These are phyloP conservation scores for Orobanche coerulescens DNA, from an alignment of 257 asterid genomes.

Conservation along the genomic window DNA sequence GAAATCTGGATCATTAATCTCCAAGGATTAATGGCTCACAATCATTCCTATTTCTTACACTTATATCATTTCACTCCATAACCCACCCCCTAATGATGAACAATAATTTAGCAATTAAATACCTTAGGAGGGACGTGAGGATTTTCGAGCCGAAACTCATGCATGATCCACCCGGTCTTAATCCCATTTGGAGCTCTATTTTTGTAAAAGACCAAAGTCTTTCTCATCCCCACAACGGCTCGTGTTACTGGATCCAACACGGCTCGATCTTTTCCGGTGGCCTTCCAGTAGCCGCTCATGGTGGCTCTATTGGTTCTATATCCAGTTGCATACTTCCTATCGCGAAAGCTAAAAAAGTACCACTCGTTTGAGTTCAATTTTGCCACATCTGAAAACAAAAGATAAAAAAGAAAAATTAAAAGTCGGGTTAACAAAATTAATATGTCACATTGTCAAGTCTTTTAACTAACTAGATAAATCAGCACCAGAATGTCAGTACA, in stretches of 20 bases:
- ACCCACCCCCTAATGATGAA: no score
- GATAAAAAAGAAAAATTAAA: no score
- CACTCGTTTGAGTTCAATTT: slow-evolving; percentile 77
- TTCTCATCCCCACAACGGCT: slow-evolving; percentile 68
- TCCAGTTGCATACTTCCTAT: slow-evolving; percentile 77
- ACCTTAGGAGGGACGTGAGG: slow-evolving; percentile 86
- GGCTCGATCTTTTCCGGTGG: slow-evolving; percentile 73
- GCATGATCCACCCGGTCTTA: slow-evolving; percentile 91
- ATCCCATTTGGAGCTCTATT: slow-evolving; percentile 84
- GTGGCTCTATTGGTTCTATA: slow-evolving; percentile 73
- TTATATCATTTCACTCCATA: no score
- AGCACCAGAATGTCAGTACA: no score
- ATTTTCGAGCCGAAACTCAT: slow-evolving; percentile 78
- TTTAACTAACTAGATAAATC: background rate
- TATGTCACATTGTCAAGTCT: background rate
- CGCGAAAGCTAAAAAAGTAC: slow-evolving; percentile 91
- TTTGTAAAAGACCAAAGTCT: slow-evolving; percentile 77
- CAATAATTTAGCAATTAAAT: background rate
- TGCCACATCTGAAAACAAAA: slow-evolving; percentile 24
- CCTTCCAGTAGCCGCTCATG: slow-evolving; percentile 81
- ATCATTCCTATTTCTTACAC: no score
- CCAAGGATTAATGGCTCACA: no score
- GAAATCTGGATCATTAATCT: no score
- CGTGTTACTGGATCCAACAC: slow-evolving; percentile 43
- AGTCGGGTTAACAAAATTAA: no score